Evolutionary conservation across 495 filamentous ascomycete genomes (phyloP), one percentile per base, ranked within the genome.

Genomic region (Penicillium alfredii): DNA sequence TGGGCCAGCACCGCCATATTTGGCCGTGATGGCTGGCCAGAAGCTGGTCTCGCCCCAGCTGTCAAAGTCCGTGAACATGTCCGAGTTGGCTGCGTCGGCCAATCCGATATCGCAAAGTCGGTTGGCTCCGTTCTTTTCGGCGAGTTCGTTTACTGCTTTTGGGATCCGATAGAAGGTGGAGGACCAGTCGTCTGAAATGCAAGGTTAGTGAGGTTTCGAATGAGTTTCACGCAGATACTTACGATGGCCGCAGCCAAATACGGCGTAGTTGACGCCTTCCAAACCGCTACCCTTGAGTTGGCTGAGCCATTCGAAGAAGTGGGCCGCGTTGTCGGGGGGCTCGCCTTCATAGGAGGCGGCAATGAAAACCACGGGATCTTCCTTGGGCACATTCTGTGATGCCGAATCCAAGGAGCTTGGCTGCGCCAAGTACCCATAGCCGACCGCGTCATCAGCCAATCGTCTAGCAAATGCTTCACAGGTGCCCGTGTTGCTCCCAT

Each of bases 321-420:
- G 72, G 1, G 67, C 68, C 0, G 83, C 84, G 33, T 89, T 88
- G 38, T 88, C 81, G 0, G 84, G 76, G 0, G 84, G 82, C 37
- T 84, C 66, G 4, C 84, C 84, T 44, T 89, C 84, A 36, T 86
- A 89, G 4, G 78, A 81, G 1, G 82, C 73, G 3, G 80, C 77
- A 42, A 88, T 70, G 34, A 88, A 72, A 12, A 83, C 56, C 0
- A 84, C 73, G 0, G 82, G 82, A 6, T 72, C 66, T 7, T 71
- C 69, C 38, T 66, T 78, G 4, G 81, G 76, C 8, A 88, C 54
- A 4, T 71, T 77, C 23, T 74, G 68, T 22, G 73, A 73, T 0
- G 78, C 80, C 1, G 74, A 68, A 45, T 89, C 78, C 40, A 88
- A 50, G 2, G 68, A 58, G 13, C 73, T 69, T 7, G 81, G 58